These are phyloP conservation scores for Cutaneotrichosporon sp. DNA, from an alignment of 1,284 basidiomycete species.

Conservation along the genomic window DNA sequence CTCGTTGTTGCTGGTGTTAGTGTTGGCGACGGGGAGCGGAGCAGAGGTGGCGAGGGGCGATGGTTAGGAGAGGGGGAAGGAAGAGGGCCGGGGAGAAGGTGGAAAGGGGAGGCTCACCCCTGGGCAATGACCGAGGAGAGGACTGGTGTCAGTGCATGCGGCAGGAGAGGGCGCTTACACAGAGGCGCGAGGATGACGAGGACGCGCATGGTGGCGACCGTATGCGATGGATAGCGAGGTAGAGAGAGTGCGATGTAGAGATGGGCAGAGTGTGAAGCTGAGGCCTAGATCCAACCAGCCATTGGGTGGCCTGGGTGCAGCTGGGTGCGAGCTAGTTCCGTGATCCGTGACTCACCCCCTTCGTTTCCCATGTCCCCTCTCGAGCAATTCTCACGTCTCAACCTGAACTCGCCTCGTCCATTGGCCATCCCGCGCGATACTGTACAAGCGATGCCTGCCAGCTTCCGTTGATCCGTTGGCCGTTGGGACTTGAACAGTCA, in stretches of 20 bases:
- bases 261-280: not conserved
- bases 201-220: slow-evolving; percentile 4
- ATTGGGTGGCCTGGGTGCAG: too few species aligned
- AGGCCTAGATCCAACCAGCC: too few species aligned
- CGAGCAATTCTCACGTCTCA: not conserved
- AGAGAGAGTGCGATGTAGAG: not conserved
- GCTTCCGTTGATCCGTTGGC: not conserved
- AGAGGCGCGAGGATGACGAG: not conserved
- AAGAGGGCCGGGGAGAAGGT: not conserved
- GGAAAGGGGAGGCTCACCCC: not conserved
- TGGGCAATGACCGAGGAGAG: not conserved
- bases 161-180: not conserved
- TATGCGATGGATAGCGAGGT: not conserved
- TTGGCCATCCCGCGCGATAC: not conserved
- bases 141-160: not conserved
- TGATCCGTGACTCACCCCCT: not conserved
- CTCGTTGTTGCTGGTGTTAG: slow-evolving; percentile 2
- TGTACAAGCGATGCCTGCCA: not conserved
- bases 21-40: too few species aligned
- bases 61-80: not conserved
- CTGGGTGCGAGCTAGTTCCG: too few species aligned
- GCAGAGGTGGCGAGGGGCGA: too few species aligned
- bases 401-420: not conserved
- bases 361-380: not conserved
- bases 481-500: too few species aligned